These are phyloP conservation scores for Gaeumannomyces sp. DNA, from an alignment of 2,329 filamentous ascomycete species.

Conservation along the genomic window DNA sequence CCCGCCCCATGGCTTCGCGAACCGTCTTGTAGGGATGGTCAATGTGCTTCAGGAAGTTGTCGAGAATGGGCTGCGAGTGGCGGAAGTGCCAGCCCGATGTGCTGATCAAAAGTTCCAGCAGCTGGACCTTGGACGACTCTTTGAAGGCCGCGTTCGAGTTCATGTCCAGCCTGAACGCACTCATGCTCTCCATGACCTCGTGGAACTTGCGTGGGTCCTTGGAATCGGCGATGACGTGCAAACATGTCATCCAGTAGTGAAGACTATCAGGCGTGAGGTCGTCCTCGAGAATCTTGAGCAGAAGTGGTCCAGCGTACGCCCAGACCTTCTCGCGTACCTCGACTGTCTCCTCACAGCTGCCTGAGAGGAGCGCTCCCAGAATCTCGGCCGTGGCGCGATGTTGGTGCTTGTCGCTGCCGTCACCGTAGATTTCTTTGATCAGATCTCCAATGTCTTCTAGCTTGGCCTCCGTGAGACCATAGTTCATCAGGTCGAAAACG, in stretches of 20 bases:
- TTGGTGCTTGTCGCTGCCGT: constrained; percentile 95
- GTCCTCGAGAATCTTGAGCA: constrained; percentile 81
- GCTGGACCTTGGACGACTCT: constrained; percentile 90
- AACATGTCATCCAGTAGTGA: constrained; percentile 88
- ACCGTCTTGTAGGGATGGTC: constrained; percentile 98
- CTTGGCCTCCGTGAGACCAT: constrained; percentile 67
- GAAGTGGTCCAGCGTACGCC: constrained; percentile 84
- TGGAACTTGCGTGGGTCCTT: constrained; percentile 85
- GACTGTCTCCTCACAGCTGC: constrained; percentile 70
- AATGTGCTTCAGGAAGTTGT: constrained; percentile 84
- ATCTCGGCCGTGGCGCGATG: constrained; percentile 95
- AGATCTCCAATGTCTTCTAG: constrained; percentile 86
- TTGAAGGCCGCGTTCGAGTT: constrained; percentile 96
- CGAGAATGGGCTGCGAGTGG: constrained; percentile 75
- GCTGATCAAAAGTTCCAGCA: constrained; percentile 80
- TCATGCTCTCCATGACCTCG: constrained; percentile 77
- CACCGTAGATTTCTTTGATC: constrained; percentile 70
- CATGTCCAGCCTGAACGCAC: constrained; percentile 87
- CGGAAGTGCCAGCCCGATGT: constrained; percentile 97
- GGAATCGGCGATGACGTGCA: constrained; percentile 81
- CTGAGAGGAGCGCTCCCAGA: constrained; percentile 74
- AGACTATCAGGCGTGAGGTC: constrained; percentile 91
- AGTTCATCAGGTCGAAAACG: constrained; percentile 82
- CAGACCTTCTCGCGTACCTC: constrained; percentile 72
- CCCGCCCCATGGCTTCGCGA: constrained; percentile 86